A percentile compares a stretch with the other conserved stretches of the same genome.
Evolutionary conservation across 176 grass and related monocot genomes (phyloP).

Genomic region (bread wheat (Triticum aestivum)): DNA sequence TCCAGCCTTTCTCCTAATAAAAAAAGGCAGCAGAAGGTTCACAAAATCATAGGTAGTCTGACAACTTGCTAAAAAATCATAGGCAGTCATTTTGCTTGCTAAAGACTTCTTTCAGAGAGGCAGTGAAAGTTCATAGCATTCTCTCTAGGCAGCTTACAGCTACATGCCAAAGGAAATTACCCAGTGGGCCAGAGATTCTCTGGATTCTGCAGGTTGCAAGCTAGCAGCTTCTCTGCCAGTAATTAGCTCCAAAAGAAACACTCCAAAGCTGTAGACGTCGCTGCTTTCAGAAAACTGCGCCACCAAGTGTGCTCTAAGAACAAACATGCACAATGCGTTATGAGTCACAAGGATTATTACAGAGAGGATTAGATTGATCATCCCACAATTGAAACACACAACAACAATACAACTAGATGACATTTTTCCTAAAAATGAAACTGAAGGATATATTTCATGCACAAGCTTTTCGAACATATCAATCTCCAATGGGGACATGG

Average conservation of each 20-base stretch:
- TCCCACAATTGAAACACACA: neutral
- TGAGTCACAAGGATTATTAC: neutral
- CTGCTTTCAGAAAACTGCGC: slow-evolving; percentile 79
- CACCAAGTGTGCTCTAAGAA: slow-evolving; percentile 48
- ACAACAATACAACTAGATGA: neutral
- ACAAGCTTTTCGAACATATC: slow-evolving; percentile 7
- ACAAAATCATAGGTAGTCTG: neutral
- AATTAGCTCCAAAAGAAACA: slow-evolving; percentile 95
- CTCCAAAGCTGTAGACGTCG: slow-evolving; percentile 92
- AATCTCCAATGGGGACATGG: neutral
- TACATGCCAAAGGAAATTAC: slow-evolving; percentile 56
- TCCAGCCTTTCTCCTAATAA: neutral
- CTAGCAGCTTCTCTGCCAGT: slow-evolving; percentile 55
- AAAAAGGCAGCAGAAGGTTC: slow-evolving; percentile 20
- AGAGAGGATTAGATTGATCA: slow-evolving; percentile 5
- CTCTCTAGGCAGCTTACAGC: slow-evolving; percentile 15
- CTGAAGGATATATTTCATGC: neutral
- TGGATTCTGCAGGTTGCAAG: slow-evolving; percentile 50
- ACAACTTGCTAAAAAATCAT: neutral
- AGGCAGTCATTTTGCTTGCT: neutral
- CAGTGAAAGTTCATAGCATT: slow-evolving; percentile 11
- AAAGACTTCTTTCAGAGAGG: slow-evolving; percentile 20
- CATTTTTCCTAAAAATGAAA: neutral
- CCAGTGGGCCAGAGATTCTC: slow-evolving; percentile 67
- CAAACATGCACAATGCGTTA: slow-evolving; percentile 22